Evolutionary conservation across 305 asterid genomes (phyloP), one percentile per base, ranked within the genome.

Genomic region (Petunia hybrid): DNA sequence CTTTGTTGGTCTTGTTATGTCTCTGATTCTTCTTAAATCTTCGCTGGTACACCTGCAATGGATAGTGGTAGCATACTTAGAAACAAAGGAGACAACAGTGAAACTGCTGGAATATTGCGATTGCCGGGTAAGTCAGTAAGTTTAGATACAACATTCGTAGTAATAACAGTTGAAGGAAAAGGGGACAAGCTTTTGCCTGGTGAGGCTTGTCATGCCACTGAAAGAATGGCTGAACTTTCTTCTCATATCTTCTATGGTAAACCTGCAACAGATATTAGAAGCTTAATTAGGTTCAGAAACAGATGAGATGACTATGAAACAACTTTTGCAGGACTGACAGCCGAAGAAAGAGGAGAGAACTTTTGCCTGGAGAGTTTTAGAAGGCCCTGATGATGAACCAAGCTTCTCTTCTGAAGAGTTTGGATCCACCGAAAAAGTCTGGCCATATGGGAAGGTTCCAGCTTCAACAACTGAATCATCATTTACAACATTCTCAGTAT

Each of bases 211-310:
- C 31, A 22, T 70, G 6, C 81, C 74, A 13, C 22, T n/a, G 14
- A 60, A 60, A 60, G 65, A 60, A 60, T 60, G 65, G 65, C 65
- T 1, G 6, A 5, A 60, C 22, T 36, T 42, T 45, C 55, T 70
- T 51, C 77, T 45, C 14, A 13, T 4, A 2, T 70, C 81, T 78
- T 78, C 81, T 63, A 78, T n/a, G 74, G 46, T 78, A 78, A 43
- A 63, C 53, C 75, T 46, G 64, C 22, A 63, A 74, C 38, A 0
- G 5, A 53, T 6, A 6, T 13, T 8, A 35, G 35, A 3, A 51
- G 2, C 13, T 48, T 53, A 48, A 4, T 67, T 41, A 2, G 35
- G 14, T 8, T 36, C 7, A 14, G 45, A 73, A 73, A 51, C 4
- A 14, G 8, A 36, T 22, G n/a, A 35, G 12, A 35, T 39, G 35